A percentile compares a stretch with the other conserved stretches of the same genome.
These are phyloP conservation scores for Ilyonectria robusta DNA, from an alignment of 2,329 filamentous ascomycete species.

Conservation along the genomic window DNA sequence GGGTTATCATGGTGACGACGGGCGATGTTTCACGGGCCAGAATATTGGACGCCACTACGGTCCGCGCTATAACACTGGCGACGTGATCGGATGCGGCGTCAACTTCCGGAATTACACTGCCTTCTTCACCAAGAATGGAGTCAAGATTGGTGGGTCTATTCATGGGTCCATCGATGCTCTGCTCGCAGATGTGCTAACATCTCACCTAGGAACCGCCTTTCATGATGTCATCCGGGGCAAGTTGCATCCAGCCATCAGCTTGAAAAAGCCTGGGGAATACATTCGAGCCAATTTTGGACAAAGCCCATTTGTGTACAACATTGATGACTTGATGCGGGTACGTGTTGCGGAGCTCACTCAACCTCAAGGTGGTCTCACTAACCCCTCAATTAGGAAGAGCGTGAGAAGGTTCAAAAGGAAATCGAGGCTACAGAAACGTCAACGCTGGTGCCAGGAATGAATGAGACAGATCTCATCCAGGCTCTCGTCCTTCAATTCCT, in stretches of 20 bases:
- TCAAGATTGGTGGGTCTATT: constrained; percentile 63
- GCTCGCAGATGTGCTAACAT: constrained; percentile 41
- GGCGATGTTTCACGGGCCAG: constrained; percentile 70
- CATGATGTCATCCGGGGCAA: constrained; percentile 73
- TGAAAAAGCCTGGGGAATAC: constrained; percentile 75
- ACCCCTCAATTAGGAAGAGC: constrained; percentile 67
- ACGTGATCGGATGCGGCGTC: constrained; percentile 75
- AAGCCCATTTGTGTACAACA: constrained; percentile 89
- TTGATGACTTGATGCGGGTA: constrained; percentile 87
- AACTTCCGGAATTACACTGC: constrained; percentile 75
- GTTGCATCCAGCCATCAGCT: constrained; percentile 77
- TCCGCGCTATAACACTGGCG: constrained; percentile 67
- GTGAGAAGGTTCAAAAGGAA: constrained; percentile 69
- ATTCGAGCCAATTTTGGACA: constrained; percentile 77
- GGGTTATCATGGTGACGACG: constrained; percentile 80
- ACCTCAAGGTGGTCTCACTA: constrained; percentile 19
- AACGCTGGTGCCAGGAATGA: constrained; percentile 72
- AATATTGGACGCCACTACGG: constrained; percentile 72
- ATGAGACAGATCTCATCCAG: constrained; percentile 85
- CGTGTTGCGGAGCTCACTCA: constrained; percentile 44
- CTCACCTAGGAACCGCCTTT: constrained; percentile 75
- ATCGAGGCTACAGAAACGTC: constrained; percentile 73
- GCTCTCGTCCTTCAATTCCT: constrained; percentile 88
- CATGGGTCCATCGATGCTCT: background rate
- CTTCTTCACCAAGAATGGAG: constrained; percentile 79